Evolutionary conservation across 768 basidiomycete species (phyloP).

Genomic region (Rhizopogon rudus): DNA sequence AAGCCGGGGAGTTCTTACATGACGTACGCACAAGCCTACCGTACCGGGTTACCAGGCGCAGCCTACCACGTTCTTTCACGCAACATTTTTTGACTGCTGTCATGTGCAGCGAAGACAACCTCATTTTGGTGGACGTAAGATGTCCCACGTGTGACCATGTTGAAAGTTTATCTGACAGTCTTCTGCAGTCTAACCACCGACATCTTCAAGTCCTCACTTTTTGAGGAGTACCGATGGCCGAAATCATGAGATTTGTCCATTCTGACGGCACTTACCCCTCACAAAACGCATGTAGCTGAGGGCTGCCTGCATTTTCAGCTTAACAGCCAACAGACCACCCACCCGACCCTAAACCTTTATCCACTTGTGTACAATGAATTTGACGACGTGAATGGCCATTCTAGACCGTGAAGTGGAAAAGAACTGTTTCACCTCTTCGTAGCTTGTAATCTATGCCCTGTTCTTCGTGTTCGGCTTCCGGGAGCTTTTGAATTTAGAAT

Average conservation of each 20-base stretch:
- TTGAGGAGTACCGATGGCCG: constrained; percentile 3
- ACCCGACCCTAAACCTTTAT: too few relatives aligned
- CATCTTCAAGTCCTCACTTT: constrained; percentile 26
- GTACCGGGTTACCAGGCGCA: constrained; percentile 33
- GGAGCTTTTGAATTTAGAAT: too few relatives aligned
- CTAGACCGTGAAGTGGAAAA: too few relatives aligned
- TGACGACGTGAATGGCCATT: too few relatives aligned
- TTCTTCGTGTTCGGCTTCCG: too few relatives aligned
- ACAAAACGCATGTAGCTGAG: neutral
- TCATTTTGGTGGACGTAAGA: constrained; percentile 46
- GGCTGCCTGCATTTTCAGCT: too few relatives aligned
- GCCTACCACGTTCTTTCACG: constrained; percentile 9
- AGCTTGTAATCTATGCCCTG: too few relatives aligned
- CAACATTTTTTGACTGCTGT: constrained; percentile 20
- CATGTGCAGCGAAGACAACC: constrained; percentile 54
- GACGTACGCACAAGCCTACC: constrained; percentile 42
- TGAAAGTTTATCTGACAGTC: neutral
- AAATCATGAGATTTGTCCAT: too few relatives aligned
- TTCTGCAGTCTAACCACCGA: constrained; percentile 16
- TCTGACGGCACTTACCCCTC: neutral
- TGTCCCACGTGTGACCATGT: neutral
- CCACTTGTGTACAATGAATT: too few relatives aligned
- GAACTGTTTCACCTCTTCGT: too few relatives aligned
- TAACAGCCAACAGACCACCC: too few relatives aligned
- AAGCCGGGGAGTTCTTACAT: constrained; percentile 33